Evolutionary conservation across 2,329 filamentous ascomycete genomes (phyloP), one percentile per base, ranked within the genome.

Genomic region (Dactylellina drechsleri): DNA sequence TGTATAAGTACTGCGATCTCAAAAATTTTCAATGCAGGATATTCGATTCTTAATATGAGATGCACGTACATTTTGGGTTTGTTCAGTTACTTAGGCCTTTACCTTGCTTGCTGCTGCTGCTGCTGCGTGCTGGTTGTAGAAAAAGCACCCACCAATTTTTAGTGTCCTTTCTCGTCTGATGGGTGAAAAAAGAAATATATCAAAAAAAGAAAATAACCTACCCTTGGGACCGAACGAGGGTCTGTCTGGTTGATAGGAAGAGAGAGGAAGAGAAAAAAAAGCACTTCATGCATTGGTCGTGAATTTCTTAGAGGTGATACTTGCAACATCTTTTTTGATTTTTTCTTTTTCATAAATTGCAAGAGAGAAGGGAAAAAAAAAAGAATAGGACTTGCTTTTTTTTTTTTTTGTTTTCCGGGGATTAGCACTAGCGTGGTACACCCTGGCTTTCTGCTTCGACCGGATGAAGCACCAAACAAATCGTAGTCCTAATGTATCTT

Each of bases 1-100:
- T 61, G 61, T 76, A 77, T 77, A 77, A 77, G 71, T 78, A 76
- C 77, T 77, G 75, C 50, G 62, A 73, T 66, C 61, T 62, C 54
- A 58, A 57, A 57, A 60, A 45, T 60, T 73, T 73, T 61, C 41
- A 61, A 66, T 66, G 68, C 68, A 66, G 56, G 18, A 31, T 23
- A 20, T 20, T 73, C 40, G 64, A 77, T 68, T 65, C 31, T 71
- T 58, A 72, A 59, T 66, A 65, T 62, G 71, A 72, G 72, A 75
- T 70, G 66, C 57, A 60, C 20, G n/a, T 59, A 36, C 26, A 16
- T 23, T 64, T 36, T 36, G 5, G 31, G 31, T 36, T 23, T 49
- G 26, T 20, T 20, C 31, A 36, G 31, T 36, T 36, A 36, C 31
- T 36, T 36, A 36, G 31, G 31, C 31, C 31, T 36, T 36, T 36